These are phyloP conservation scores for Endothia cerciana DNA, from an alignment of 2,329 filamentous ascomycete genomes.

Conservation along the genomic window DNA sequence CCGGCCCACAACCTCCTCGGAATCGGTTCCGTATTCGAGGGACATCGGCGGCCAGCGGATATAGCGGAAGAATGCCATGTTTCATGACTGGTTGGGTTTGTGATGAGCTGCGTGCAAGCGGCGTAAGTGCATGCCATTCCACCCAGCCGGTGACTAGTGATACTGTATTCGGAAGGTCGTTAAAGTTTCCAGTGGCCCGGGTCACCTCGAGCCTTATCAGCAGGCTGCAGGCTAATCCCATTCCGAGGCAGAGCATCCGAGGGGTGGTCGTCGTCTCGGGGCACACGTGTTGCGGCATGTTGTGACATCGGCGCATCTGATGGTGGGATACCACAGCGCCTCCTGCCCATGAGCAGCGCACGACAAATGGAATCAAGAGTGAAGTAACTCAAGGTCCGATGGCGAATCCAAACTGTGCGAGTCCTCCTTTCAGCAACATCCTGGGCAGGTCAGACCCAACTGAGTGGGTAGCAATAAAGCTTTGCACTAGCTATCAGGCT, in stretches of 20 bases:
- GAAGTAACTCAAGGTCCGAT: neutral
- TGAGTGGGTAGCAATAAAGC: neutral
- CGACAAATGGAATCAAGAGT: slow-evolving; percentile 24
- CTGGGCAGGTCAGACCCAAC: slow-evolving; percentile 6
- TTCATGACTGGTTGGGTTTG: slow-evolving; percentile 24
- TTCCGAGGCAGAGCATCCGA: slow-evolving; percentile 14
- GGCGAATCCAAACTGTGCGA: slow-evolving; percentile 14
- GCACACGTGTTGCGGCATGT: slow-evolving; percentile 1
- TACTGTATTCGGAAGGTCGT: slow-evolving; percentile 24
- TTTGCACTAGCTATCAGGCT: slow-evolving; percentile 5
- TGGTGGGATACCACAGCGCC: too few relatives aligned
- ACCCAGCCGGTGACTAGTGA: slow-evolving; percentile 20
- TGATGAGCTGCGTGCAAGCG: slow-evolving; percentile 1
- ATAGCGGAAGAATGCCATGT: slow-evolving; percentile 6
- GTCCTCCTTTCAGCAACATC: slow-evolving; percentile 9
- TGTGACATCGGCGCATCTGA: slow-evolving; percentile 11
- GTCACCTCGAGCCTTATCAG: slow-evolving; percentile 25
- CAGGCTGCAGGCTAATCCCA: slow-evolving; percentile 14
- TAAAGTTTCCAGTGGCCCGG: slow-evolving; percentile 25
- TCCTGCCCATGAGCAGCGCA: too few relatives aligned
- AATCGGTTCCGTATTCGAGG: too few relatives aligned
- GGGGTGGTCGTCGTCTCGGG: neutral
- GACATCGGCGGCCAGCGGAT: slow-evolving; percentile 14
- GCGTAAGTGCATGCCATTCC: neutral
- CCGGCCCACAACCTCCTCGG: neutral